A percentile compares a stretch with the other conserved stretches of the same genome.
Evolutionary conservation across 495 filamentous ascomycete species (phyloP).

Genomic region (Aspergillus haitiensis): DNA sequence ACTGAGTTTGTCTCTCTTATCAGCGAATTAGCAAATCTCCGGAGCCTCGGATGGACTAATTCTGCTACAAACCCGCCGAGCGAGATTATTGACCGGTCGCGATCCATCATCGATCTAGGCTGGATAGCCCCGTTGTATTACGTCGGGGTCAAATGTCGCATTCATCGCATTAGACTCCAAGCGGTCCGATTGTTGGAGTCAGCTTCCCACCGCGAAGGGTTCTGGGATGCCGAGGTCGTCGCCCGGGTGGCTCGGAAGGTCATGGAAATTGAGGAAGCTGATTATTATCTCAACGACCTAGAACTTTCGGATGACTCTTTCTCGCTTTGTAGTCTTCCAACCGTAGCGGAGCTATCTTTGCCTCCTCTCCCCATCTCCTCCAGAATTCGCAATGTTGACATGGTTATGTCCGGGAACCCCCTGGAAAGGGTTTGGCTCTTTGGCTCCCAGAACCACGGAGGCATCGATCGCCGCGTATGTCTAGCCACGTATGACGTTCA

Average conservation of each 20-base stretch:
- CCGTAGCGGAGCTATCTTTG: background rate
- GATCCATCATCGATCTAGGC: conserved; percentile 48
- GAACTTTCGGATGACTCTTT: too few species aligned
- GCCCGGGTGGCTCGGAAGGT: conserved; percentile 34
- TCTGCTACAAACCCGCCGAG: background rate
- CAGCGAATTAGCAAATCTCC: conserved; percentile 30
- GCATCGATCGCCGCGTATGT: too few species aligned
- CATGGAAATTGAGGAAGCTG: conserved; percentile 36
- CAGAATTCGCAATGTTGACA: conserved; percentile 6
- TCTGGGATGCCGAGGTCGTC: conserved; percentile 40
- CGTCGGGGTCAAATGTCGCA: conserved; percentile 57
- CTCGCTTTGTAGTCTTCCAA: too few species aligned
- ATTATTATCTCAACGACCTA: conserved; percentile 1
- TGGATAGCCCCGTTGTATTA: conserved; percentile 55
- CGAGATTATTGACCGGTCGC: conserved; percentile 14
- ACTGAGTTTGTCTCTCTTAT: conserved; percentile 41
- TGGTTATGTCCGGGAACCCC: conserved; percentile 7
- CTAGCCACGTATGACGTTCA: too few species aligned
- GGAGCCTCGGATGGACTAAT: conserved; percentile 13
- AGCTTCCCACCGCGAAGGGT: conserved; percentile 51
- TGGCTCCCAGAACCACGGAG: background rate
- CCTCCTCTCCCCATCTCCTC: background rate
- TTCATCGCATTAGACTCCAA: conserved; percentile 41
- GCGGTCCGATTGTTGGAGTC: conserved; percentile 43
- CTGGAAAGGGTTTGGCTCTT: conserved; percentile 4